Base-by-base conservation (phyloP, 495 filamentous ascomycete genomes). In the Penicillium odoratum region DNA sequence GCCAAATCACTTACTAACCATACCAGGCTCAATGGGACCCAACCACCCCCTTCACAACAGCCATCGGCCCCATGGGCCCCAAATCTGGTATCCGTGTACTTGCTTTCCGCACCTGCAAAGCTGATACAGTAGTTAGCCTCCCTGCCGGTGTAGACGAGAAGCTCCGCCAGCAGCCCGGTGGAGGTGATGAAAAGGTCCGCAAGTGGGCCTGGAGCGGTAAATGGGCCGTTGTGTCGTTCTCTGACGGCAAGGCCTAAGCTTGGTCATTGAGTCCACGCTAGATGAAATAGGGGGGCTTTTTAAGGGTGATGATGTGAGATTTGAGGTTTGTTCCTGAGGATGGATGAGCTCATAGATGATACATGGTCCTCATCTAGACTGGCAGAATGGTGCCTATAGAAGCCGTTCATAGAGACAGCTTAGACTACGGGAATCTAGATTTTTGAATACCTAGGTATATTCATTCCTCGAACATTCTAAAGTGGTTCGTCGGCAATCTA, bases 181-280 rank as follows among this genome's bases (percentile, higher is more conserved):
- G 87, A 8, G 87, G 82, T 7, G 85, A 89, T 57, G 79, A 76
- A 11, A 87, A 88, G 15, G 81, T 84, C 18, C 82, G 94, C 58
- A 93, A 93, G 71, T 98, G 94, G 94, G 94, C 92, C 1, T 98
- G 93, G 93, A 90, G 83, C 69, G 94, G 94, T 8, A 98, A 97
- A 74, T 98, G 91, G 91, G 94, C 93, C 3, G 91, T 98, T 34
- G 86, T 94, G 11, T 93, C 92, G 21, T 96, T 97, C 64, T 95
- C 74, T 62, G 85, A 91, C 67, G 88, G 88, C 9, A 88, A 89
- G 70, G 71, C 63, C 30, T 81, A 68, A 43, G 51, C 5, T 43
- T 25, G n/a, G 10, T 7, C 26, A 28, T 26, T 34, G 48, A 51
- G 13, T 51, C n/a, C 1, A 38, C 9, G 25, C 16, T 18, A 8